Conservation (phyloP, 106 monocot genomes). For the Allium sativum region DNA sequence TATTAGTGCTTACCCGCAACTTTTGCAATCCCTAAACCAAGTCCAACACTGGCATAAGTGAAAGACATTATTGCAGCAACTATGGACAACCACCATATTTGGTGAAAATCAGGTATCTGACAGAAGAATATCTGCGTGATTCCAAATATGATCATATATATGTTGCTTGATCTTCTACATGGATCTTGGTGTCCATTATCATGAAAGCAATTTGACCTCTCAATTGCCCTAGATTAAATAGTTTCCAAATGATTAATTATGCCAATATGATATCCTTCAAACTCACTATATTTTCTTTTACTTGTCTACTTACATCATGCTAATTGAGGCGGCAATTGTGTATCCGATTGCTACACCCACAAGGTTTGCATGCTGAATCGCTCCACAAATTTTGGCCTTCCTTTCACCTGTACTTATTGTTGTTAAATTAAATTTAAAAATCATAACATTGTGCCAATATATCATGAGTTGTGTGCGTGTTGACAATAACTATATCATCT, state of each 20-base stretch:
- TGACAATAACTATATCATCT: no score
- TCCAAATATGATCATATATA: conserved; percentile 65
- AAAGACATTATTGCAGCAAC: conserved; percentile 76
- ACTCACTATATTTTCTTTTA: no score
- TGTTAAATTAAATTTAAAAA: no score
- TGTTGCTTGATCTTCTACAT: conserved; percentile 42
- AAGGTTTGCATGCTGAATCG: conserved; percentile 50
- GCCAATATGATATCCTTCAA: no score
- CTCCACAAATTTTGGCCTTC: conserved; percentile 47
- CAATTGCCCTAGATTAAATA: conserved; percentile 32
- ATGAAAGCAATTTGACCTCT: conserved; percentile 61
- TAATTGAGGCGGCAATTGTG: conserved; percentile 64
- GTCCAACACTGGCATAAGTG: conserved; percentile 49
- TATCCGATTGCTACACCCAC: conserved; percentile 51
- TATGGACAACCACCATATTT: conserved; percentile 68
- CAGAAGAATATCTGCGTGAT: conserved; percentile 44
- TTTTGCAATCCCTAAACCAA: conserved; percentile 42
- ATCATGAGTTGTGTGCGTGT: no score
- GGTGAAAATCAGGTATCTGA: conserved; percentile 67
- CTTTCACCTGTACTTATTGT: conserved; percentile 19
- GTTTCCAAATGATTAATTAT: no score
- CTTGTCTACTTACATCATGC: conserved; percentile 41
- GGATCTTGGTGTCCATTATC: conserved; percentile 20
- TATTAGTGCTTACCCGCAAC: conserved; percentile 25
- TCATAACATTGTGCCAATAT: no score